phyloP scores from a whole-genome alignment of 2,329 filamentous ascomycete genomes.

The Calonectria henricotiae region DNA sequence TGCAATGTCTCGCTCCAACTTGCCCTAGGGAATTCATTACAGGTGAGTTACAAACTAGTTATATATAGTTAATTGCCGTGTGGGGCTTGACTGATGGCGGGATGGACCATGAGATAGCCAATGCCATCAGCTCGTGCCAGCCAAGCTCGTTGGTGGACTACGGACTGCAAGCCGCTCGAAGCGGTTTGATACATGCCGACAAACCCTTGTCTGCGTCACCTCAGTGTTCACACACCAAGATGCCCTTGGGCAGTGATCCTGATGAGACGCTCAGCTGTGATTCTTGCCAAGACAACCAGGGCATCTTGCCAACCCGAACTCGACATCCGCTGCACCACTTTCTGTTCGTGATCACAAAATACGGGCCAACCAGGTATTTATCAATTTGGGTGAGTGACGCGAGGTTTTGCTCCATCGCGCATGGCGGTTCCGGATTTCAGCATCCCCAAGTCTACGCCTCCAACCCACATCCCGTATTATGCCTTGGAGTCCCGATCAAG shows the following conservation, averaged over 20 bases:
- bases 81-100: conserved; percentile 33
- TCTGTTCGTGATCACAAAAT: conserved; percentile 1
- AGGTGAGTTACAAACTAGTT: conserved; percentile 20
- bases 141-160: conserved; percentile 43
- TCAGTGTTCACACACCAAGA: conserved; percentile 48
- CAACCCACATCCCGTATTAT: conserved; percentile 44
- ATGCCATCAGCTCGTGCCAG: conserved; percentile 41
- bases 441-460: conserved; percentile 44
- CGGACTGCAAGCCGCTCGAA: conserved; percentile 49
- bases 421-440: conserved; percentile 35
- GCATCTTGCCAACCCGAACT: conserved; percentile 9
- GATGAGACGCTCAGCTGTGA: conserved; percentile 23
- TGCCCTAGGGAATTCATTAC: not conserved
- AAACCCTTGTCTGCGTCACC: conserved; percentile 47
- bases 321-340: conserved; percentile 13
- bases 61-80: conserved; percentile 40
- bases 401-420: conserved; percentile 32
- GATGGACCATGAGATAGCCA: conserved; percentile 38
- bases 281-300: conserved; percentile 9
- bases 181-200: conserved; percentile 42
- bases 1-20: conserved; percentile 7
- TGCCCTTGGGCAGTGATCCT: conserved; percentile 15
- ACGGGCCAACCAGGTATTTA: conserved; percentile 15
- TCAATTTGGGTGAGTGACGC: conserved; percentile 18
- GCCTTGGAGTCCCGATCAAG: conserved; percentile 24